phyloP scores from a whole-genome alignment of 148 eudicot species.

The Persicaria tinctoria region DNA sequence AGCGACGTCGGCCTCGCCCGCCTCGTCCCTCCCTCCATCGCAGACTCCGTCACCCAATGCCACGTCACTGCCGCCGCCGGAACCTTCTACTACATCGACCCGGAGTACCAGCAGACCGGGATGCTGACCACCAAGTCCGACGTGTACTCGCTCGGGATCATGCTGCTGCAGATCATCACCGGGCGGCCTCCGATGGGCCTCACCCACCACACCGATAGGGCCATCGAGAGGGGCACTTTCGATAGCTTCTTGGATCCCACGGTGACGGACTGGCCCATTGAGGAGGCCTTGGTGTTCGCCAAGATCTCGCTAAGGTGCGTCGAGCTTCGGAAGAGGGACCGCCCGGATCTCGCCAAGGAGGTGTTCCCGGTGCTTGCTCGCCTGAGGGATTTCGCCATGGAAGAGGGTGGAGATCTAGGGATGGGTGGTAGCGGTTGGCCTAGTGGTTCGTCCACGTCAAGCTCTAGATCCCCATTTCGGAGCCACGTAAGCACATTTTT shows the following conservation, averaged over 20 bases:
- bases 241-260: slow-evolving; percentile 46
- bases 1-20: slow-evolving; percentile 89
- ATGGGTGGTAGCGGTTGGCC: background rate
- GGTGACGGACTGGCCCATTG: slow-evolving; percentile 71
- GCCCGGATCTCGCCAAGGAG: slow-evolving; percentile 72
- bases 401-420: background rate
- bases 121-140: slow-evolving; percentile 86
- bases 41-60: slow-evolving; percentile 70
- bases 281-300: slow-evolving; percentile 59
- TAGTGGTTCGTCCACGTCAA: background rate
- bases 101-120: slow-evolving; percentile 95
- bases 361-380: slow-evolving; percentile 58
- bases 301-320: slow-evolving; percentile 60
- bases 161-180: slow-evolving; percentile 70
- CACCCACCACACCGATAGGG: slow-evolving; percentile 52
- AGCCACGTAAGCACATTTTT: background rate
- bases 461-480: background rate
- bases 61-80: slow-evolving; percentile 92
- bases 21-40: slow-evolving; percentile 77
- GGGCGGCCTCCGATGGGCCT: slow-evolving; percentile 83
- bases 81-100: slow-evolving; percentile 92
- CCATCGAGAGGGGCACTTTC: slow-evolving; percentile 59
- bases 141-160: slow-evolving; percentile 75
- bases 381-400: slow-evolving; percentile 27
- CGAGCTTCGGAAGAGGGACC: slow-evolving; percentile 70